Evolutionary conservation across 192 early-diverging fungal genomes (phyloP).

Genomic region (Rhizophagus prolifer): DNA sequence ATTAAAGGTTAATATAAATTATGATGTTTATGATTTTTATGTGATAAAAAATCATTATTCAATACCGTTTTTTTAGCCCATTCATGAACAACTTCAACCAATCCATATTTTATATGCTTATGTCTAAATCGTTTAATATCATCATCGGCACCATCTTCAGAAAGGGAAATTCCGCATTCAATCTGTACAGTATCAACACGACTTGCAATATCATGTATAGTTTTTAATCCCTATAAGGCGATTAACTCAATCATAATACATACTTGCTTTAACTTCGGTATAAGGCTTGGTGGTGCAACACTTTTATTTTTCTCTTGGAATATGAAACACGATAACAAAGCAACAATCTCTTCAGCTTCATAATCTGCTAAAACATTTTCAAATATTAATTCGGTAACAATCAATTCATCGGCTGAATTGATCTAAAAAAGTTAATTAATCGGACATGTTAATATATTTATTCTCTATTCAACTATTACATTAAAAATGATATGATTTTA

Average conservation of each 20-base stretch:
- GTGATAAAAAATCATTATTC: not conserved
- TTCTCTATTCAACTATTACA: not conserved
- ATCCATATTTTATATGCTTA: conserved; percentile 69
- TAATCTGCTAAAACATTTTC: conserved; percentile 89
- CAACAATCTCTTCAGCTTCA: conserved; percentile 91
- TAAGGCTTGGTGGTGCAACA: conserved; percentile 63
- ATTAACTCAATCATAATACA: not conserved
- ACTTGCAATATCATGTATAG: conserved; percentile 66
- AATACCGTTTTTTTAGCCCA: conserved; percentile 87
- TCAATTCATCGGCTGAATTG: conserved; percentile 92
- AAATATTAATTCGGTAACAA: conserved; percentile 92
- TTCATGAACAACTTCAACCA: conserved; percentile 97
- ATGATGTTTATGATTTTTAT: not conserved
- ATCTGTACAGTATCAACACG: conserved; percentile 74
- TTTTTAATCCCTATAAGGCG: conserved; percentile 52
- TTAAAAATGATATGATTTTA: conserved; percentile 21
- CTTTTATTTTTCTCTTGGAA: conserved; percentile 91
- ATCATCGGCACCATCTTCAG: not conserved
- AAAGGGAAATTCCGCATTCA: conserved; percentile 58
- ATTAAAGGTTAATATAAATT: conserved; percentile 1
- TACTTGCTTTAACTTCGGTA: conserved; percentile 56
- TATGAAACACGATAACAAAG: conserved; percentile 90
- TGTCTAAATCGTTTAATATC: not conserved
- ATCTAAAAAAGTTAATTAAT: conserved; percentile 53
- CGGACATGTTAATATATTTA: conserved; percentile 2